Evolutionary conservation across 148 eudicot genomes (phyloP).

Genomic region (Euryodendron excelsum): DNA sequence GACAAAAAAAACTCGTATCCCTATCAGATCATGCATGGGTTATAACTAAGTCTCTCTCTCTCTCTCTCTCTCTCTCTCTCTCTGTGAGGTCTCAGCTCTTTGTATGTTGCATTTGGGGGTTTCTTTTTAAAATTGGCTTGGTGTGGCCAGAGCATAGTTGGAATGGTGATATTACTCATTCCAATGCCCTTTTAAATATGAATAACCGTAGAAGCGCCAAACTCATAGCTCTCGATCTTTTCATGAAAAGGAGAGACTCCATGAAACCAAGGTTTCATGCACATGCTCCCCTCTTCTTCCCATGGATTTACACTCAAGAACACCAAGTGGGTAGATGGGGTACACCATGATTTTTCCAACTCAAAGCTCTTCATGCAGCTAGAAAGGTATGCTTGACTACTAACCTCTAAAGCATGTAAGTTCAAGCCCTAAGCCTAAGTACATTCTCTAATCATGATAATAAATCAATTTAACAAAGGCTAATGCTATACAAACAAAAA

Average conservation of each 20-base stretch:
- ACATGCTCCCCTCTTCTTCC: slow-evolving; percentile 33
- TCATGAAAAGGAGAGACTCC: slow-evolving; percentile 29
- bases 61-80: no score
- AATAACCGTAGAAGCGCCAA: slow-evolving; percentile 19
- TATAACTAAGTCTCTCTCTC: not conserved
- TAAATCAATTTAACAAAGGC: not conserved
- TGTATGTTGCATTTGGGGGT: slow-evolving; percentile 13
- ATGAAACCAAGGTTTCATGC: slow-evolving; percentile 24
- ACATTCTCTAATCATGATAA: not conserved
- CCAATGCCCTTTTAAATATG: slow-evolving; percentile 9
- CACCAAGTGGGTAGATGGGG: slow-evolving; percentile 15
- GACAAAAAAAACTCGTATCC: not conserved
- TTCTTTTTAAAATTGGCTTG: slow-evolving; percentile 8
- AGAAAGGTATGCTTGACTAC: no score
- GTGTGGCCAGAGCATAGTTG: not conserved
- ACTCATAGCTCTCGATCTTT: slow-evolving; percentile 13
- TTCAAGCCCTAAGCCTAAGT: not conserved
- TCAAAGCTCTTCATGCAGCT: slow-evolving; percentile 15
- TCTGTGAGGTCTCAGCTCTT: no score
- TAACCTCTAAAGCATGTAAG: not conserved
- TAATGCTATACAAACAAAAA: no score
- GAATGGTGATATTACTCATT: slow-evolving; percentile 22
- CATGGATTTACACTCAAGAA: slow-evolving; percentile 8
- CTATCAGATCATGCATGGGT: slow-evolving; percentile 12
- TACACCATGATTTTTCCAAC: slow-evolving; percentile 1